Conservation (phyloP, 2,329 filamentous ascomycete species). For the Fusarium odoratissimum region DNA sequence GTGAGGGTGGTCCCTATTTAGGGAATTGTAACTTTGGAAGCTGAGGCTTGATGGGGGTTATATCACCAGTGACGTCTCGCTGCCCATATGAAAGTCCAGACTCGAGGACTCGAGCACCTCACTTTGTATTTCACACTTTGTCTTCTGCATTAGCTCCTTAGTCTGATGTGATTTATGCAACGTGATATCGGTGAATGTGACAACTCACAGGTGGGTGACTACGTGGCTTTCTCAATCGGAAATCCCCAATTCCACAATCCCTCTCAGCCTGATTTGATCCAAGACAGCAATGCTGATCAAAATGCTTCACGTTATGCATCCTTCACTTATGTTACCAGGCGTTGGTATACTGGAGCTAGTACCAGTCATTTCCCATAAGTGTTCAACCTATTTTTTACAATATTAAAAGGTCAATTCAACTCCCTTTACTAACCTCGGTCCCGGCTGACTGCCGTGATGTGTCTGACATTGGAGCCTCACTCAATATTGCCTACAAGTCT, state of each 20-base stretch:
- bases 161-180: conserved; percentile 11
- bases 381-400: neutral
- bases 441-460: neutral
- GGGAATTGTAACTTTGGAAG: conserved; percentile 2
- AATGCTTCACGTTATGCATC: neutral
- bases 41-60: neutral
- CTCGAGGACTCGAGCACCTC: neutral
- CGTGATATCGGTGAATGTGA: conserved; percentile 7
- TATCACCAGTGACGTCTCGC: neutral
- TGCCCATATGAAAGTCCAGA: neutral
- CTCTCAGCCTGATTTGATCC: conserved; percentile 14
- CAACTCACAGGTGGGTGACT: conserved; percentile 6
- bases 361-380: neutral
- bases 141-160: neutral
- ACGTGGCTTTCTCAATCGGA: conserved; percentile 10
- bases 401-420: conserved; percentile 3
- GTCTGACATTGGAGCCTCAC: neutral
- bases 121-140: conserved; percentile 8
- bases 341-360: neutral
- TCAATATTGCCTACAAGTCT: conserved; percentile 4
- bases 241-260: neutral
- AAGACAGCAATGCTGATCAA: neutral
- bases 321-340: neutral
- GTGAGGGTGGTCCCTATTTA: neutral
- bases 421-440: neutral